Evolutionary conservation across 169 alveolate genomes (phyloP), one percentile per base, ranked within the genome.

Genomic region (Plasmodium vinckei): DNA sequence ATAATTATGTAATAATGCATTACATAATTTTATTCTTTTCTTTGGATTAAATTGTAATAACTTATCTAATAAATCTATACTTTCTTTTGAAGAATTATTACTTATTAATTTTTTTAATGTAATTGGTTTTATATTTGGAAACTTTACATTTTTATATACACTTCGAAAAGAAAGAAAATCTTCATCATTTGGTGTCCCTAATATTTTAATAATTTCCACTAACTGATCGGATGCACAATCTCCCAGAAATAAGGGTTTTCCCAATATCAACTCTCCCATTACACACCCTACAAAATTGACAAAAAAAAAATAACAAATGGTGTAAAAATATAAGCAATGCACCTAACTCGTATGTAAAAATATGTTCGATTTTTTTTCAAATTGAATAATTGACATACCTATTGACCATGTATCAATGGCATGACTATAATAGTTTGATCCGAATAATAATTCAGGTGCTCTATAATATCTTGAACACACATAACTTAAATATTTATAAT

Each of bases 381-480:
- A 51, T 15, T 51, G 1, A 4, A 4, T 15, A 15, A 13, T 9
- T 1, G n/a, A 87, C 94, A 95, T 89, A 69, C 99, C 99, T 46
- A 97, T 95, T n/a, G 99, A 97, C 99, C 99, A 99, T 1, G 97
- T 92, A 95, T 99, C 99, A 17, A 98, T 98, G 17, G 97, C 98
- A 17, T 98, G 95, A 12, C 99, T 97, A 90, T 99, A 99, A 88
- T 98, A 98, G 56, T 97, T 97, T 6, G 99, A 98, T 19, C 99
- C 99, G 68, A 99, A 96, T 92, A 99, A 98, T 46, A 99, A 94
- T 89, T 99, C 99, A 0, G 99, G 99, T 1, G 99, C 99, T 54
- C 99, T 93, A 93, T 99, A 99, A 92, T 97, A 99, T 75, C 99
- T 94, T 13, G 99, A 96, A 94, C 99, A 98, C 3, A 98, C 98